These are phyloP conservation scores for Serendipita indica DNA, from an alignment of 768 basidiomycete genomes.

Conservation along the genomic window DNA sequence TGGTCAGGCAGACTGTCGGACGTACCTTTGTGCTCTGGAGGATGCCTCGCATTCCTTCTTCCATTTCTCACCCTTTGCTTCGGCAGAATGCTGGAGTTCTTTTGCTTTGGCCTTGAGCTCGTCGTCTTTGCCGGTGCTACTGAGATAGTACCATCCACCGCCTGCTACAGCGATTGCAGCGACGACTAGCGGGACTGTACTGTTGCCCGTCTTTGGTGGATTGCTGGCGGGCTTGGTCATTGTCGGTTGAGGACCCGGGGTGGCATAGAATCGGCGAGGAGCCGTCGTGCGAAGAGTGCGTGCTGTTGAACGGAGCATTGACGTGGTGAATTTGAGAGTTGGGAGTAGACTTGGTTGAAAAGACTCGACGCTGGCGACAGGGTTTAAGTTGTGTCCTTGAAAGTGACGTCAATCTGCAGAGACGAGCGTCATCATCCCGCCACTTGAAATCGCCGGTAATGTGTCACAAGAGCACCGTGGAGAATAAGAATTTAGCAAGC, in stretches of 20 bases:
- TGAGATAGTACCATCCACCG: slow-evolving; percentile 5
- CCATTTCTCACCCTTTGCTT: neutral
- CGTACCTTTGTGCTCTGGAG: neutral
- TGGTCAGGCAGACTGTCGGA: too few relatives aligned
- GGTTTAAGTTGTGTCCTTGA: too few relatives aligned
- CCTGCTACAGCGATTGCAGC: neutral
- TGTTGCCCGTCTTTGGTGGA: neutral
- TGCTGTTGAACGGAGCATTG: neutral
- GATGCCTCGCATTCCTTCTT: neutral
- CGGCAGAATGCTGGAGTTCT: neutral
- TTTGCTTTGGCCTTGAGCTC: slow-evolving; percentile 6
- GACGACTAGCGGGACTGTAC: neutral
- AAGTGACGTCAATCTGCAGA: too few relatives aligned
- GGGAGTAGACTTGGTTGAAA: too few relatives aligned
- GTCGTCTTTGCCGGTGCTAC: neutral
- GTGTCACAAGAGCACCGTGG: too few relatives aligned
- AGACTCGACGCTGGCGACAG: too few relatives aligned
- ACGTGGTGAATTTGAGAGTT: too few relatives aligned
- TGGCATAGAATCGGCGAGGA: neutral
- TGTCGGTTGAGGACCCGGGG: neutral
- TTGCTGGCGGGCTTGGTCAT: neutral
- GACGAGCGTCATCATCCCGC: too few relatives aligned
- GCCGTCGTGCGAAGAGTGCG: neutral
- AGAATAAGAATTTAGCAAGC: too few relatives aligned
- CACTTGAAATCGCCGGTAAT: too few relatives aligned